Evolutionary conservation across 768 basidiomycete genomes (phyloP), one percentile per base, ranked within the genome.

Genomic region (Rhizopogon vinicolor): DNA sequence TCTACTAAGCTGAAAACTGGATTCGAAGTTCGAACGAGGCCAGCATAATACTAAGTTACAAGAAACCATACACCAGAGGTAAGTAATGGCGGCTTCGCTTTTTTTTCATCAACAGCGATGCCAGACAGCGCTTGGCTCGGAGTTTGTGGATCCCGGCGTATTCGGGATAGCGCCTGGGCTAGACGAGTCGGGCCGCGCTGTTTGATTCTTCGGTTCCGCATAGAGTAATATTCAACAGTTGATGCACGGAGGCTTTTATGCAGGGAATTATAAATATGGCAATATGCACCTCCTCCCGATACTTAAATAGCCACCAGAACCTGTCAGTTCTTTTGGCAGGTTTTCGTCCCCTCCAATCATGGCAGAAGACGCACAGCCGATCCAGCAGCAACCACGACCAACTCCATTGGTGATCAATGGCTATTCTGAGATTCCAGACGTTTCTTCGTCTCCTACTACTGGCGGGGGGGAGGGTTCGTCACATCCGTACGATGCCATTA

Each of bases 401-500:
- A 16, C 56, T 46, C 52, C 59, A 13, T 19, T 63, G 1, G 0
- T 25, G 4, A 3, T 44, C 12, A 48, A 51, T 13, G 28, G 31
- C 29, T 56, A 48, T 49, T 31, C 51, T 14, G 51, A 31, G 7
- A n/a, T 51, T 18, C 52, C 52, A 3, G 50, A 53, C 16, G 51
- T n/a, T 7, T 13, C 12, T 9, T 2, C 9, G 28, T 53, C 51
- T 14, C 29, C 59, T 1, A 41, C 31, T 22, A 56, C 22, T 2
- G 1, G 35, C 10, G 54, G 44, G 12, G 54, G 44, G 12, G 25
- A 42, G 12, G 40, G 5, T 31, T 50, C 8, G 6, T 43, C 19
- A 52, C 13, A 62, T 22, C 6, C 41, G 3, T 48, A 62, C 9
- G 66, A 77, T 25, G 71, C 70, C 3, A 70, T 75, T 19, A 60